These are phyloP conservation scores for Pseudonectria foliicola DNA, from an alignment of 2,329 filamentous ascomycete species.

Conservation along the genomic window DNA sequence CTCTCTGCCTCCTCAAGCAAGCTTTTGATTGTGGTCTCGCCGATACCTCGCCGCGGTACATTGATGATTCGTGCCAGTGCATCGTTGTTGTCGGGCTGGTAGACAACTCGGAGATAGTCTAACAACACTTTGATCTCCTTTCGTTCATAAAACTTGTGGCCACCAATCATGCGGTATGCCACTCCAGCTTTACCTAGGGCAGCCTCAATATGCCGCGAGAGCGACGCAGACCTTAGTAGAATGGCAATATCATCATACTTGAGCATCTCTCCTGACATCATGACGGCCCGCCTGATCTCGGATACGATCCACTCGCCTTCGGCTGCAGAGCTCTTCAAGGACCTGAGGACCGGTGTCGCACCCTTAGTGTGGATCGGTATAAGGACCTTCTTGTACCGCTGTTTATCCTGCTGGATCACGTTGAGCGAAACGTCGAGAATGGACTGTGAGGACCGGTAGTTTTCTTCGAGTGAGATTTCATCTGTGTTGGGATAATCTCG, in stretches of 20 bases:
- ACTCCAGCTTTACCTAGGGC: constrained; percentile 74
- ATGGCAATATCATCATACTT: constrained; percentile 75
- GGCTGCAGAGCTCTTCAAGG: constrained; percentile 57
- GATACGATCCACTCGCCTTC: constrained; percentile 87
- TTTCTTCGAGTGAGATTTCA: constrained; percentile 82
- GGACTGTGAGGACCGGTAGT: constrained; percentile 83
- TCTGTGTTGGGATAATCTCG: constrained; percentile 69
- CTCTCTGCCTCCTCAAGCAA: constrained; percentile 71
- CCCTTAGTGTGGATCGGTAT: constrained; percentile 75
- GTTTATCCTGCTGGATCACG: constrained; percentile 84
- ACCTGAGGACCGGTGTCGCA: constrained; percentile 72
- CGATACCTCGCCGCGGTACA: constrained; percentile 71
- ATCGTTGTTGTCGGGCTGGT: constrained; percentile 81
- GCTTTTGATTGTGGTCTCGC: constrained; percentile 67
- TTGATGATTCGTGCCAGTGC: constrained; percentile 80
- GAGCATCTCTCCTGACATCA: constrained; percentile 68
- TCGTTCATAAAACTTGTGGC: constrained; percentile 85
- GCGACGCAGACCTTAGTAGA: constrained; percentile 71
- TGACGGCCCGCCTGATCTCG: constrained; percentile 66
- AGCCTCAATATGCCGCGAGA: constrained; percentile 82
- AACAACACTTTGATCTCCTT: constrained; percentile 80
- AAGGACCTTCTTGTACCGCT: constrained; percentile 71
- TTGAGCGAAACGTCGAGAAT: constrained; percentile 75
- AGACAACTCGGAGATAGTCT: constrained; percentile 81
- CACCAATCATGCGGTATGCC: constrained; percentile 86